These are phyloP conservation scores for Margaritispora aquatica DNA, from an alignment of 495 filamentous ascomycete species.

Conservation along the genomic window DNA sequence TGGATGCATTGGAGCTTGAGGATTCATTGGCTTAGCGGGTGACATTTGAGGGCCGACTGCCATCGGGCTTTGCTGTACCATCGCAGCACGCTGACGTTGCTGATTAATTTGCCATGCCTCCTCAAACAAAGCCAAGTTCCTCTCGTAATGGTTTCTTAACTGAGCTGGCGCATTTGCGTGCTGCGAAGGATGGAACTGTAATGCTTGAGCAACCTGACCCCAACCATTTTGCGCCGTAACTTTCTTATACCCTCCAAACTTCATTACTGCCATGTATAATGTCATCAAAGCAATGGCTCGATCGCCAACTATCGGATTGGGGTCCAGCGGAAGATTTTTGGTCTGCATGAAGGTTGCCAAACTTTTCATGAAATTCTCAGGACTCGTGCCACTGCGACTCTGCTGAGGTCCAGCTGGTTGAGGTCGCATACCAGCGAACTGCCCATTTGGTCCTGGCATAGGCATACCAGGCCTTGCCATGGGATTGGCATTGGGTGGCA, in stretches of 20 bases:
- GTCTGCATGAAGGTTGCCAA: constrained; percentile 65
- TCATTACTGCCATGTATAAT: constrained; percentile 69
- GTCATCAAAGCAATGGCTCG: constrained; percentile 64
- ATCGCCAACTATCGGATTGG: constrained; percentile 61
- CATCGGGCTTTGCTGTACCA: constrained; percentile 46
- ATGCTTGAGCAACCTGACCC: constrained; percentile 58
- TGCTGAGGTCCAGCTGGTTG: constrained; percentile 16
- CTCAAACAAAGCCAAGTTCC: constrained; percentile 69
- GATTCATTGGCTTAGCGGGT: constrained; percentile 42
- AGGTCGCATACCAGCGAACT: constrained; percentile 26
- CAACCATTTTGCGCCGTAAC: constrained; percentile 63
- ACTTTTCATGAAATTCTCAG: constrained; percentile 69
- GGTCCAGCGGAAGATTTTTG: constrained; percentile 59
- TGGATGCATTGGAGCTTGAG: constrained; percentile 33
- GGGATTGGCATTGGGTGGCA: constrained; percentile 40
- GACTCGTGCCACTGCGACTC: constrained; percentile 29
- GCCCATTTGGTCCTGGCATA: constrained; percentile 29
- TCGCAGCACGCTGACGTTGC: constrained; percentile 42
- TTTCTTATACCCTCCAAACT: constrained; percentile 71
- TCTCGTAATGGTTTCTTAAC: constrained; percentile 64
- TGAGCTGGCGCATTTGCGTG: constrained; percentile 59
- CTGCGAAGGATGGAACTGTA: constrained; percentile 63
- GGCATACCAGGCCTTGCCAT: constrained; percentile 36
- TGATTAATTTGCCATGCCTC: constrained; percentile 57
- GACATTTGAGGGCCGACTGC: constrained; percentile 27